phyloP scores from a whole-genome alignment of 768 basidiomycete genomes.

The Cystofilobasidium macerans region DNA sequence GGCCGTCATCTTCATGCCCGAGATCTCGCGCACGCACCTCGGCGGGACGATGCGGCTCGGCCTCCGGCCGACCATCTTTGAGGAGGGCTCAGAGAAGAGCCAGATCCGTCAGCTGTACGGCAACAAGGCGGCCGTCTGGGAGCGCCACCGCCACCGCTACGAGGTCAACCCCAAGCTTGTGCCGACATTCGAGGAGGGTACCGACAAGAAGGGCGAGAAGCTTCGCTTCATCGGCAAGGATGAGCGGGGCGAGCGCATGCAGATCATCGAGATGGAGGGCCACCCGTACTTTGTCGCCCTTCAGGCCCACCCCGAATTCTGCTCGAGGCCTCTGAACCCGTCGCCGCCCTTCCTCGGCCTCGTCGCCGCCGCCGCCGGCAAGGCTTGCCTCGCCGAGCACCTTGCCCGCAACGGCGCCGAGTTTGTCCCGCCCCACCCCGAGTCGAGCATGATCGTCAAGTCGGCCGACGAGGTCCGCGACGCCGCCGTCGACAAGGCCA shows the following conservation, averaged over 20 bases:
- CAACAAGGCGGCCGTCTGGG: conserved; percentile 72
- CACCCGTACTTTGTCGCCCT: conserved; percentile 90
- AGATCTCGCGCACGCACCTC: conserved; percentile 94
- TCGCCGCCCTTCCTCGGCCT: conserved; percentile 96
- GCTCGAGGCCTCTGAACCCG: conserved; percentile 92
- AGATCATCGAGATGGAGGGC: conserved; percentile 74
- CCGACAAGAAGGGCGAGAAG: conserved; percentile 45
- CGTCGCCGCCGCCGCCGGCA: conserved; percentile 62
- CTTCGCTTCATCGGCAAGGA: conserved; percentile 77
- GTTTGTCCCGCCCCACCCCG: conserved; percentile 38
- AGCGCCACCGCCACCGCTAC: conserved; percentile 88
- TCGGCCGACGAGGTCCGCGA: conserved; percentile 30
- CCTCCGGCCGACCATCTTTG: conserved; percentile 87
- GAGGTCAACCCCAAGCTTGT: conserved; percentile 90
- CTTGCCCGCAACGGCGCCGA: conserved; percentile 50
- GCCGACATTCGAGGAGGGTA: conserved; percentile 46
- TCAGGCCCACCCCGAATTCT: conserved; percentile 97
- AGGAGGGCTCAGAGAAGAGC: conserved; percentile 52
- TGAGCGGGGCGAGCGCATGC: conserved; percentile 94
- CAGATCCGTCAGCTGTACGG: conserved; percentile 71
- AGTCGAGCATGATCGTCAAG: conserved; percentile 33
- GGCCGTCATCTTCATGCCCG: conserved; percentile 94
- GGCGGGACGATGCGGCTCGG: conserved; percentile 99
- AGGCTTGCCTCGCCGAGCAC: conserved; percentile 57
- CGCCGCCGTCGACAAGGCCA: conserved; percentile 4